Conservation (phyloP, 176 grass and related monocot genomes). For the Zoysia pacifica region DNA sequence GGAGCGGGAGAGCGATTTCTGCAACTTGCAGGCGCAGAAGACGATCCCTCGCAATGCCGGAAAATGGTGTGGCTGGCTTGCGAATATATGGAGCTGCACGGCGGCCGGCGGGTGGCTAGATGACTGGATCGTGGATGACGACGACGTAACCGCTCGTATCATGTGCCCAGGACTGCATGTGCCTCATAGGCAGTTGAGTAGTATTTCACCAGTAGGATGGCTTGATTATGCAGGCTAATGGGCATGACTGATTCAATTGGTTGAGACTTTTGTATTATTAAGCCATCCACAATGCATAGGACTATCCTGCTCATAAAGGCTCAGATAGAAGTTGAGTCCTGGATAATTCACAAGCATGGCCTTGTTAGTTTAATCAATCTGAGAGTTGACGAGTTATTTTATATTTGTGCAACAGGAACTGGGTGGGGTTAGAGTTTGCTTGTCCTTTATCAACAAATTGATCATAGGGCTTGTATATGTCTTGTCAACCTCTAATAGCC, state of each 20-base stretch:
- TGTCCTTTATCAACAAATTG: not conserved
- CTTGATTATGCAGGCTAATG: not conserved
- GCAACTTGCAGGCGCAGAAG: not conserved
- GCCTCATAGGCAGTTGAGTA: not conserved
- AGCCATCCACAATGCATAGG: too few relatives aligned
- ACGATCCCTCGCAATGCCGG: not conserved
- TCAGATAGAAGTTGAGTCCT: too few relatives aligned
- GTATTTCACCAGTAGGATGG: not conserved
- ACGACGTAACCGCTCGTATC: not conserved
- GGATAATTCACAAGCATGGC: not conserved
- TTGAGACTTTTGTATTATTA: not conserved
- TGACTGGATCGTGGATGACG: conserved; percentile 29
- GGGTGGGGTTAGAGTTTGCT: not conserved
- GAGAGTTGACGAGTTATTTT: not conserved
- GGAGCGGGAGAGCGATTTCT: not conserved
- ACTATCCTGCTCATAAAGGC: too few relatives aligned
- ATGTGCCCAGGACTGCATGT: too few relatives aligned
- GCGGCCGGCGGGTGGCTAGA: not conserved
- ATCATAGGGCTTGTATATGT: too few relatives aligned
- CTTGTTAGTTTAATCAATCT: conserved; percentile 9
- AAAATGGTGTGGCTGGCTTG: not conserved
- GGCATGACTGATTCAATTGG: not conserved
- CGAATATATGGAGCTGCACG: conserved; percentile 19
- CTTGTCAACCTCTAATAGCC: too few relatives aligned
- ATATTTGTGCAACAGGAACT: not conserved